These are phyloP conservation scores for Cercospora janseana DNA, from an alignment of 2,329 filamentous ascomycete species.

Conservation along the genomic window DNA sequence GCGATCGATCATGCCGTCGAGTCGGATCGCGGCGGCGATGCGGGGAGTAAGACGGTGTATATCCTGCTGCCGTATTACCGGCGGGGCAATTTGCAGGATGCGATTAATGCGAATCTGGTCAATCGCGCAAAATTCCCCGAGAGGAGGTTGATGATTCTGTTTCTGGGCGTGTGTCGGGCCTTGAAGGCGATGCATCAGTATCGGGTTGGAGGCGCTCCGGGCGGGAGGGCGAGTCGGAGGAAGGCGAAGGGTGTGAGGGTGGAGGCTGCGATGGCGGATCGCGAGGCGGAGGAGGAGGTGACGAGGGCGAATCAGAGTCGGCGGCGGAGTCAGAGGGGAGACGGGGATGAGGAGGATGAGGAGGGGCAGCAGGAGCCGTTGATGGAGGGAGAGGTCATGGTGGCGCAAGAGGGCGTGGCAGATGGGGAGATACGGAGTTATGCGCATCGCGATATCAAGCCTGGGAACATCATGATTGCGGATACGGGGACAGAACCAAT, in stretches of 20 bases:
- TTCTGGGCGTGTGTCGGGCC: slow-evolving; percentile 86
- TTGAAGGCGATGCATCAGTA: slow-evolving; percentile 91
- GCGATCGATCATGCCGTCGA: slow-evolving; percentile 79
- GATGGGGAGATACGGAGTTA: slow-evolving; percentile 74
- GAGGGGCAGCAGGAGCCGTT: slow-evolving; percentile 77
- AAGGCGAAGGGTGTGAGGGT: slow-evolving; percentile 56
- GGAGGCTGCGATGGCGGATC: slow-evolving; percentile 57
- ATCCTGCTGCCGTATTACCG: slow-evolving; percentile 94
- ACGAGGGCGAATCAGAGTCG: slow-evolving; percentile 50
- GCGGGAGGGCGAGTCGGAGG: slow-evolving; percentile 49
- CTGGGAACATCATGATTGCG: slow-evolving; percentile 98
- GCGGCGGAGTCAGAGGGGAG: slow-evolving; percentile 41
- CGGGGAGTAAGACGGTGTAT: slow-evolving; percentile 87
- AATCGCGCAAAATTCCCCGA: slow-evolving; percentile 92
- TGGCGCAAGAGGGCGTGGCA: slow-evolving; percentile 64
- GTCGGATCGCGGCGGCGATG: slow-evolving; percentile 60
- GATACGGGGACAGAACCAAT: slow-evolving; percentile 86
- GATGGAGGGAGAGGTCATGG: slow-evolving; percentile 69
- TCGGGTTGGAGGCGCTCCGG: slow-evolving; percentile 58
- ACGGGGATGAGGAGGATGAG: slow-evolving; percentile 48
- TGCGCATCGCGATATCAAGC: slow-evolving; percentile 95
- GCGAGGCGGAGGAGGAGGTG: slow-evolving; percentile 45
- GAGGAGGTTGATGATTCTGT: slow-evolving; percentile 79
- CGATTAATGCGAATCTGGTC: slow-evolving; percentile 97
- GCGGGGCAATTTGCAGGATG: slow-evolving; percentile 91